These are phyloP conservation scores for Serendipita sp. DNA, from an alignment of 768 basidiomycete genomes.

Conservation along the genomic window DNA sequence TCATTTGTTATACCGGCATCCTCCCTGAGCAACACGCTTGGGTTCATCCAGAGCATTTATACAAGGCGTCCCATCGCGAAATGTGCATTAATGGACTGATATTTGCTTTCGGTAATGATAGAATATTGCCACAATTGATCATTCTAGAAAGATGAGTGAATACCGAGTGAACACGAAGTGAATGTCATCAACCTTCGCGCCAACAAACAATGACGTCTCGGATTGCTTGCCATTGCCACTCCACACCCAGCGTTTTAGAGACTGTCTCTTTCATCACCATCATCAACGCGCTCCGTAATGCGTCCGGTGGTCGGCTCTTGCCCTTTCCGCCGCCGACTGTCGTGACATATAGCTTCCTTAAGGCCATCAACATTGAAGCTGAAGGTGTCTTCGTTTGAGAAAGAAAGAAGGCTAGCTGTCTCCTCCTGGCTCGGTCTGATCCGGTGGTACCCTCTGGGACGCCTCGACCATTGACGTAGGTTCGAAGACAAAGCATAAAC, in stretches of 20 bases:
- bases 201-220: not conserved
- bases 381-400: not conserved
- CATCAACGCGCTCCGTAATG: slow-evolving; percentile 1
- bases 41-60: too few relatives aligned
- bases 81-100: too few relatives aligned
- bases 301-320: not conserved
- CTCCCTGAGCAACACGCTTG: too few relatives aligned
- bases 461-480: not conserved
- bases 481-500: not conserved
- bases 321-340: not conserved
- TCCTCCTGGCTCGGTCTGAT: not conserved
- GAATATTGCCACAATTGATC: too few relatives aligned
- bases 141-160: too few relatives aligned
- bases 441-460: not conserved
- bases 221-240: slow-evolving; percentile 4
- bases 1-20: too few relatives aligned
- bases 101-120: too few relatives aligned
- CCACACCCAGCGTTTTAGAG: not conserved
- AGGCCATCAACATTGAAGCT: not conserved
- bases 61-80: too few relatives aligned
- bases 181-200: not conserved
- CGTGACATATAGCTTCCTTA: not conserved
- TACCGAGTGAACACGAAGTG: too few relatives aligned
- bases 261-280: slow-evolving; percentile 5
- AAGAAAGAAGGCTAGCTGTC: not conserved